Evolutionary conservation across 495 filamentous ascomycete species (phyloP).

Genomic region (Aspergillus sparsus): DNA sequence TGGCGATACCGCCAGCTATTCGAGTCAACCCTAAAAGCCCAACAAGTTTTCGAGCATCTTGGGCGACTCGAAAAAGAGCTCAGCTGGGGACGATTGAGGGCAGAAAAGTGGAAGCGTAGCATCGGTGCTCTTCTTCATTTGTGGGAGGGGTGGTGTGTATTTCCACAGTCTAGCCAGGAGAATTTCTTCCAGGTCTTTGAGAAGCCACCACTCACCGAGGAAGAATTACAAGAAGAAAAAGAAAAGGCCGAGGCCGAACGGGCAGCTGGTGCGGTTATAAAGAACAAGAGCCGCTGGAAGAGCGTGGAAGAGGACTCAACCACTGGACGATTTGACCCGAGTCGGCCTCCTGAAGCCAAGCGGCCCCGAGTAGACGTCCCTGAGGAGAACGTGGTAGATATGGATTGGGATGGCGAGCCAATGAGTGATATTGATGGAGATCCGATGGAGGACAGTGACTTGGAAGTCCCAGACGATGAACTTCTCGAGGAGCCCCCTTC

Average conservation of each 20-base stretch:
- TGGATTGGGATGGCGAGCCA: constrained; percentile 38
- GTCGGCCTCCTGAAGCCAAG: constrained; percentile 25
- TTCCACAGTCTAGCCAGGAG: constrained; percentile 72
- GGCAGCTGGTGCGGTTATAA: constrained; percentile 38
- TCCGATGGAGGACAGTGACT: constrained; percentile 57
- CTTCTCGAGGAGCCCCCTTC: constrained; percentile 54
- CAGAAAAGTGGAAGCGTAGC: constrained; percentile 88
- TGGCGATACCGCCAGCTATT: constrained; percentile 91
- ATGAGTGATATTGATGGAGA: constrained; percentile 53
- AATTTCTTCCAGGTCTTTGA: constrained; percentile 72
- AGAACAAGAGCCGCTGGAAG: constrained; percentile 69
- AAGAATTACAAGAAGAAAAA: constrained; percentile 50
- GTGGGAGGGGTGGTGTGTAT: constrained; percentile 92
- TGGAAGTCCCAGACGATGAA: constrained; percentile 53
- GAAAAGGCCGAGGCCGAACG: constrained; percentile 50
- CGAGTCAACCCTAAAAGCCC: constrained; percentile 67
- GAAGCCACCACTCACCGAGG: constrained; percentile 64
- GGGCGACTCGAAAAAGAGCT: constrained; percentile 75
- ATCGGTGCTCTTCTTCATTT: constrained; percentile 69
- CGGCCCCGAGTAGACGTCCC: constrained; percentile 29
- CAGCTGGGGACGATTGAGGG: constrained; percentile 78
- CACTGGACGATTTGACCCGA: constrained; percentile 39
- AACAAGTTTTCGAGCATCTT: constrained; percentile 77
- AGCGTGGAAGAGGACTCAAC: constrained; percentile 60
- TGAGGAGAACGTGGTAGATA: constrained; percentile 24